Conservation (phyloP, 495 filamentous ascomycete species). For the Podospora australis region DNA sequence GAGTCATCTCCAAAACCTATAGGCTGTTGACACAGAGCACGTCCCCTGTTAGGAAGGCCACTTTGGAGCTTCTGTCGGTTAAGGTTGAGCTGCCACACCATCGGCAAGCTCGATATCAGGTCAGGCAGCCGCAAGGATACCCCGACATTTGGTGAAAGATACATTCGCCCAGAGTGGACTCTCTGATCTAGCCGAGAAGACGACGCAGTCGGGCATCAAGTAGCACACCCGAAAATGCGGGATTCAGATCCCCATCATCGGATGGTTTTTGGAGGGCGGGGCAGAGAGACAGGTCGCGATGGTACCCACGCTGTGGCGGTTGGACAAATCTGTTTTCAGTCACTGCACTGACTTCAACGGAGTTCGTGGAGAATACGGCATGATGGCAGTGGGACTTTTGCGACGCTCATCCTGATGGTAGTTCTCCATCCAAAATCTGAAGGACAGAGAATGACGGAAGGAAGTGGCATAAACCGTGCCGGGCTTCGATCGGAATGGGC, state of each 20-base stretch:
- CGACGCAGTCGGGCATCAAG: conserved; percentile 19
- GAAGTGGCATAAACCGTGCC: too few species aligned
- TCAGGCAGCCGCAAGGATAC: conserved; percentile 16
- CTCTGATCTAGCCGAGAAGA: background rate
- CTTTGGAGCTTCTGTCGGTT: conserved; percentile 4
- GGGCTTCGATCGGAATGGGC: too few species aligned
- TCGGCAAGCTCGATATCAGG: too few species aligned
- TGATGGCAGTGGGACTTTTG: too few species aligned
- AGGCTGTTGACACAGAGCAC: background rate
- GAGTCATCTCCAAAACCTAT: background rate
- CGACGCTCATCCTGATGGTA: too few species aligned
- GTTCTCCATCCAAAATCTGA: too few species aligned
- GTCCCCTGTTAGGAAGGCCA: conserved; percentile 1
- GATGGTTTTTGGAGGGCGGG: conserved; percentile 1
- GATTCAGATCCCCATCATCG: conserved; percentile 7
- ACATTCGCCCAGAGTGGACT: conserved; percentile 11
- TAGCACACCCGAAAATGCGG: conserved; percentile 6
- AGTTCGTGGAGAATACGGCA: background rate
- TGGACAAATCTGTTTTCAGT: too few species aligned
- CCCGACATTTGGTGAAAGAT: background rate
- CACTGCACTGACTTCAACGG: too few species aligned
- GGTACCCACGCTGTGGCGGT: background rate
- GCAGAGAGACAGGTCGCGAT: background rate
- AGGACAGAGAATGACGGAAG: too few species aligned
- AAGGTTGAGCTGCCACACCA: conserved; percentile 12